phyloP scores from a whole-genome alignment of 2,329 filamentous ascomycete genomes.

The Fusarium sp. region DNA sequence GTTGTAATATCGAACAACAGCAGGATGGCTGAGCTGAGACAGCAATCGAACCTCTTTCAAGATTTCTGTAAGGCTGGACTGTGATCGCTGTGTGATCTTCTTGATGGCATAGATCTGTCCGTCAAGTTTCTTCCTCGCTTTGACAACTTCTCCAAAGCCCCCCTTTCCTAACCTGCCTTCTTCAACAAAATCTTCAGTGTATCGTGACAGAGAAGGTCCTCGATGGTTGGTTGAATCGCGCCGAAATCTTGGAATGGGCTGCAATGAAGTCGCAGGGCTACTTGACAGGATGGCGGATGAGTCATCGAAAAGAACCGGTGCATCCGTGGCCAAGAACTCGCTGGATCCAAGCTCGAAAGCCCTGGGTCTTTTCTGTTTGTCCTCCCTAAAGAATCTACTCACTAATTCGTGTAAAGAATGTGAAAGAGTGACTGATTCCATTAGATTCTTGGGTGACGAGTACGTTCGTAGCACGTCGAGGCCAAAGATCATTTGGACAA shows the following conservation, averaged over 20 bases:
- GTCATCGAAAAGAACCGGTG: constrained; percentile 65
- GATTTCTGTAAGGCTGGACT: constrained; percentile 82
- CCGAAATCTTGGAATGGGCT: constrained; percentile 62
- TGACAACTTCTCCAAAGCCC: constrained; percentile 95
- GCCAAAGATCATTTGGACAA: constrained; percentile 94
- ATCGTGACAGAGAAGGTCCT: constrained; percentile 72
- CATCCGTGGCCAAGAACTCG: constrained; percentile 74
- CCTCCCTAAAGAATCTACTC: constrained; percentile 83
- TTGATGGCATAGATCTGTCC: constrained; percentile 96
- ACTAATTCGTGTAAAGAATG: constrained; percentile 82
- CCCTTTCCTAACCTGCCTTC: constrained; percentile 90
- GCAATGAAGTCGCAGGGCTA: constrained; percentile 57
- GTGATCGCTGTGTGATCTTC: constrained; percentile 87
- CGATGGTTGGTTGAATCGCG: constrained; percentile 69
- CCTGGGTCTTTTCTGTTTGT: constrained; percentile 84
- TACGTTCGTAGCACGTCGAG: constrained; percentile 80
- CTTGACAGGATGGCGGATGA: constrained; percentile 53
- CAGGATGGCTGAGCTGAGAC: constrained; percentile 91
- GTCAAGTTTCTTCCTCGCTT: constrained; percentile 93
- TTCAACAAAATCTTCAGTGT: constrained; percentile 90
- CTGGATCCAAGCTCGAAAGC: constrained; percentile 78
- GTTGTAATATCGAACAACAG: constrained; percentile 89
- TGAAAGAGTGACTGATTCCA: constrained; percentile 77
- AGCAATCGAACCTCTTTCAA: constrained; percentile 87
- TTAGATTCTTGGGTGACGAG: constrained; percentile 79